phyloP scores from a whole-genome alignment of 1,284 basidiomycete species.

The Ceratobasidium sp. region DNA sequence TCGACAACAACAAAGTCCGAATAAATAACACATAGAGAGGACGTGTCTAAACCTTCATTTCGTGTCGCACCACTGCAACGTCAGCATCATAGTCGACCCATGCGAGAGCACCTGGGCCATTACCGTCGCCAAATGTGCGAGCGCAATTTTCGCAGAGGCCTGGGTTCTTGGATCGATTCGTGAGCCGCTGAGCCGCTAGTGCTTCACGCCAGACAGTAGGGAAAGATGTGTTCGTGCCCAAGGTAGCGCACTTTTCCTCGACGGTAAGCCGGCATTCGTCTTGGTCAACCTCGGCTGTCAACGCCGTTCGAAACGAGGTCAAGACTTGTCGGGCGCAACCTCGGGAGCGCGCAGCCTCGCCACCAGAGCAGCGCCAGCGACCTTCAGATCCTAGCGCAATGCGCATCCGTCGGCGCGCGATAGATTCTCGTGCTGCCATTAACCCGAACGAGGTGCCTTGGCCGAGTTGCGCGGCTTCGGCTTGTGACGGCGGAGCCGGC shows the following conservation, averaged over 20 bases:
- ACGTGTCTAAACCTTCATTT: conserved; percentile 13
- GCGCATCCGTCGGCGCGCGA: conserved; percentile 35
- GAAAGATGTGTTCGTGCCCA: conserved; percentile 31
- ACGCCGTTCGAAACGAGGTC: conserved; percentile 17
- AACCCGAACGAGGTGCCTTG: conserved; percentile 1
- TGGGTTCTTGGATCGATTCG: conserved; percentile 32
- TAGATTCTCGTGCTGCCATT: conserved; percentile 38
- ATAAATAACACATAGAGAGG: no score
- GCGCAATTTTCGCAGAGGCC: conserved; percentile 24
- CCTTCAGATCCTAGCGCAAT: conserved; percentile 37
- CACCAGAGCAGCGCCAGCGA: conserved; percentile 36
- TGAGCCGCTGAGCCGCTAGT: conserved; percentile 1
- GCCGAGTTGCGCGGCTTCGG: conserved; percentile 27
- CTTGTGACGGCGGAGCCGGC: conserved; percentile 25
- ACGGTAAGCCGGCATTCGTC: conserved; percentile 13
- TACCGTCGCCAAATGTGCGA: conserved; percentile 16
- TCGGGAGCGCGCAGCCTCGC: conserved; percentile 30
- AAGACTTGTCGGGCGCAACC: conserved; percentile 35
- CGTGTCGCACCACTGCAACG: conserved; percentile 9
- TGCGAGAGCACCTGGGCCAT: conserved; percentile 26
- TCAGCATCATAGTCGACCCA: conserved; percentile 30
- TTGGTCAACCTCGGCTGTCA: conserved; percentile 26
- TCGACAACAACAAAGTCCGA: no score
- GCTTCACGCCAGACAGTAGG: conserved; percentile 28
- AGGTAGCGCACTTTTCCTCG: not conserved